Evolutionary conservation across 2,329 filamentous ascomycete genomes (phyloP), one percentile per base, ranked within the genome.

Genomic region (Pleochaeta shiraiana): DNA sequence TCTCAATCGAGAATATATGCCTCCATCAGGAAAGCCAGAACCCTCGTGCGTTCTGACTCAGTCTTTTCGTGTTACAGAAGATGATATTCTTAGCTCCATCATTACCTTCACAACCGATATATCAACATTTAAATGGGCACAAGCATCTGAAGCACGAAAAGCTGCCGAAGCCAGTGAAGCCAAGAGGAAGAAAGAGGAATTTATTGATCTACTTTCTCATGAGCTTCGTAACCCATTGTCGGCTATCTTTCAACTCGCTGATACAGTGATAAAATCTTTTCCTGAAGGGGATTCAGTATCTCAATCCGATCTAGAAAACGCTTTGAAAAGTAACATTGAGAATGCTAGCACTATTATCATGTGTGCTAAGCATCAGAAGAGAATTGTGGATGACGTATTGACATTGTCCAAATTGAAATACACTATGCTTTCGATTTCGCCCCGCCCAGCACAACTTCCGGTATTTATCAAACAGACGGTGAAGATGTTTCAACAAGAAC

Each of bases 321-420:
- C 65, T 9, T 30, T 70, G 9, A 67, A 61, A n/a, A 61, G 79
- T 69, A 84, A 84, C 65, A 80, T 88, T 59, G 86, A 91, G 67
- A 86, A 86, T 30, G 85, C 87, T 1, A 85, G 90, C 70, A 91
- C 86, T 0, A 91, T 93, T 67, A 81, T 84, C 30, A 79, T 87
- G 11, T 92, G 88, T 68, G 85, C 87, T 0, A 84, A 88, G 69
- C 87, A 92, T 73, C 88, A 92, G 71, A 90, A 90, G 73, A 77
- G 84, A 9, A 88, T 89, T 55, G 83, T 88, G n/a, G 85, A 88
- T 70, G 85, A 88, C 70, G 84, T 88, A 30, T 75, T 89, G 45
- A 88, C 84, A 11, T 79, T 88, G 69, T 87, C 84, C 3, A 88
- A 91, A 71, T 79, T 92, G 33, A 87, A 92, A 70, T 87, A 86